These are phyloP conservation scores for Harringtonia aguacate DNA, from an alignment of 2,329 filamentous ascomycete genomes.

Conservation along the genomic window DNA sequence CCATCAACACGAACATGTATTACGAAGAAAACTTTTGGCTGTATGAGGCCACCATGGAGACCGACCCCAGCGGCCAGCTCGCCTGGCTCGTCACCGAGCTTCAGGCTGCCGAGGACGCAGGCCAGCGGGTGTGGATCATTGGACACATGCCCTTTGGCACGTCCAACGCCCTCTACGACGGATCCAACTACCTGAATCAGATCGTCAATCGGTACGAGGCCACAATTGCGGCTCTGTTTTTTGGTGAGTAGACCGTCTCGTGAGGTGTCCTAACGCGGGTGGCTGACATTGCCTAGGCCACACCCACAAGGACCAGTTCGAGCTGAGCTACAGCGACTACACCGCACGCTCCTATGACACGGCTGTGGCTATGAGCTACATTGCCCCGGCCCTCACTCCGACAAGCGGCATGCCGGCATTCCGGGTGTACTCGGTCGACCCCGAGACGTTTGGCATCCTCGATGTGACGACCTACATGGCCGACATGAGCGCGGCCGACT, in stretches of 20 bases:
- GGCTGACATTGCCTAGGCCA: no score
- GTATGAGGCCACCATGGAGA: constrained; percentile 36
- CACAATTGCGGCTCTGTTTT: constrained; percentile 44
- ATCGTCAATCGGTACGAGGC: constrained; percentile 38
- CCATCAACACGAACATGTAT: constrained; percentile 47
- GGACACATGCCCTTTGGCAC: constrained; percentile 45
- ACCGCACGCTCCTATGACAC: constrained; percentile 24
- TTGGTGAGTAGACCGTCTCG: no score
- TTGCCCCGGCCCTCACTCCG: constrained; percentile 43
- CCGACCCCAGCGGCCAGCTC: constrained; percentile 40
- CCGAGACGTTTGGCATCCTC: constrained; percentile 40
- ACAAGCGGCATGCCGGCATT: constrained; percentile 46
- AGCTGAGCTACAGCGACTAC: constrained; percentile 42
- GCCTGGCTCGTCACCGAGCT: constrained; percentile 42
- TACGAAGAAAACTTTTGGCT: constrained; percentile 46
- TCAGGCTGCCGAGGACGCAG: constrained; percentile 35
- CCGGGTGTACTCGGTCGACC: constrained; percentile 45
- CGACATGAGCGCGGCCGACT: constrained; percentile 33
- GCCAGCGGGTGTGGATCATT: constrained; percentile 43
- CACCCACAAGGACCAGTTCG: constrained; percentile 45
- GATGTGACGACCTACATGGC: constrained; percentile 42
- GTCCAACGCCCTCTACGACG: constrained; percentile 38
- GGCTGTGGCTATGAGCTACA: constrained; percentile 39
- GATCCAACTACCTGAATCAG: constrained; percentile 42
- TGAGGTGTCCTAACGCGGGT: no score